phyloP scores from a whole-genome alignment of 2,329 filamentous ascomycete genomes.

The Ascochyta viciae-villosae region DNA sequence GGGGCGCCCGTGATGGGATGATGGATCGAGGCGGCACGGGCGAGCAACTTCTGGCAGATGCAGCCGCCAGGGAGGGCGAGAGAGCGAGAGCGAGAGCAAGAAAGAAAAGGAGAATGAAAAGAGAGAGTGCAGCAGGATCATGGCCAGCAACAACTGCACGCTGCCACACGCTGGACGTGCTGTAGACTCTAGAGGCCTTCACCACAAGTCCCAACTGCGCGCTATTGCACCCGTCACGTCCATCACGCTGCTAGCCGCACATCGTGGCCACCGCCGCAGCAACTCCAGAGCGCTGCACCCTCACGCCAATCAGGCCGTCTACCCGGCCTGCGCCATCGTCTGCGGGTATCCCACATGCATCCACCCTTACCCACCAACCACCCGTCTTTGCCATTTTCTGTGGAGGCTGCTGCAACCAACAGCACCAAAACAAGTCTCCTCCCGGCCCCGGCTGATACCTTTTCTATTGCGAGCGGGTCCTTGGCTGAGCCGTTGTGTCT shows the following conservation, averaged over 20 bases:
- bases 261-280: slow-evolving; percentile 14
- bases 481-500: slow-evolving; percentile 24
- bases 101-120: neutral
- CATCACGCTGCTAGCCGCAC: neutral
- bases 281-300: neutral
- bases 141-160: neutral
- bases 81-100: no score
- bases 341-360: slow-evolving; percentile 18
- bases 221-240: neutral
- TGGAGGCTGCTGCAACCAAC: slow-evolving; percentile 8
- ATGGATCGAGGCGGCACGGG: slow-evolving; percentile 16
- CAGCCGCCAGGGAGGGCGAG: neutral
- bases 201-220: neutral
- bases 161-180: neutral
- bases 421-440: slow-evolving; percentile 6
- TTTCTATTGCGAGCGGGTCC: slow-evolving; percentile 15
- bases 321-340: slow-evolving; percentile 22
- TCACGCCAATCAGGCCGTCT: slow-evolving; percentile 27
- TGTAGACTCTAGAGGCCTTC: neutral
- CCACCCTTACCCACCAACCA: slow-evolving; percentile 25
- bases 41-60: slow-evolving; percentile 6
- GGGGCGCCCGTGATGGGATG: slow-evolving; percentile 14
- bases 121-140: neutral
- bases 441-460: slow-evolving; percentile 16
- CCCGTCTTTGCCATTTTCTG: slow-evolving; percentile 24